A percentile compares a stretch with the other conserved stretches of the same genome.
Evolutionary conservation across 176 grass and related monocot genomes (phyloP).

Genomic region (Carex myosuroides): DNA sequence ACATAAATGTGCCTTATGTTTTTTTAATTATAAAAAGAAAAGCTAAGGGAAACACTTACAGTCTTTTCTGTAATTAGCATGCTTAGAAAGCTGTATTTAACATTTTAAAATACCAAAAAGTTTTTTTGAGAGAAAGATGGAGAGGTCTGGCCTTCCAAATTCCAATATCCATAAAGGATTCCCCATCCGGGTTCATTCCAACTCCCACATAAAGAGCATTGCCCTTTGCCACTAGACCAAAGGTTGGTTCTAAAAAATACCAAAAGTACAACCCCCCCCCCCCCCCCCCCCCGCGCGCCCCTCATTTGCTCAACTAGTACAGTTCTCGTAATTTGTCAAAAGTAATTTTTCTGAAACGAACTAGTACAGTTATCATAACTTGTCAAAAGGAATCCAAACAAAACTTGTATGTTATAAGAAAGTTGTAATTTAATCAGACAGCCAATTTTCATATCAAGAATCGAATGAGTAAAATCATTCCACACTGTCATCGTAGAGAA

Average conservation of each 20-base stretch:
- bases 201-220: too few relatives aligned
- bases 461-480: background rate
- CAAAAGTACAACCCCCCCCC: too few relatives aligned
- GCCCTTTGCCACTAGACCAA: too few relatives aligned
- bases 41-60: background rate
- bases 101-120: background rate
- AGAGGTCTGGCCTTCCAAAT: too few relatives aligned
- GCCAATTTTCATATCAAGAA: background rate
- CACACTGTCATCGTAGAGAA: background rate
- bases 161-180: too few relatives aligned
- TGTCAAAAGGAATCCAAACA: background rate
- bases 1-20: background rate
- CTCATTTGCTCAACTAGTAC: background rate
- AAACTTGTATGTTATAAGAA: background rate
- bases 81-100: background rate
- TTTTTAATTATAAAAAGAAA: background rate
- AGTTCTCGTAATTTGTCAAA: background rate
- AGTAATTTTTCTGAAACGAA: background rate
- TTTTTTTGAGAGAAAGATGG: too few relatives aligned
- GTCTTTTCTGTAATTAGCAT: too few relatives aligned
- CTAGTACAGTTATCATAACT: background rate
- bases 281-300: too few relatives aligned
- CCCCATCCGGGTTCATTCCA: too few relatives aligned
- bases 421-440: background rate
- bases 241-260: too few relatives aligned